Conservation (phyloP, 2,329 filamentous ascomycete genomes). For the Bipolaris cookei region DNA sequence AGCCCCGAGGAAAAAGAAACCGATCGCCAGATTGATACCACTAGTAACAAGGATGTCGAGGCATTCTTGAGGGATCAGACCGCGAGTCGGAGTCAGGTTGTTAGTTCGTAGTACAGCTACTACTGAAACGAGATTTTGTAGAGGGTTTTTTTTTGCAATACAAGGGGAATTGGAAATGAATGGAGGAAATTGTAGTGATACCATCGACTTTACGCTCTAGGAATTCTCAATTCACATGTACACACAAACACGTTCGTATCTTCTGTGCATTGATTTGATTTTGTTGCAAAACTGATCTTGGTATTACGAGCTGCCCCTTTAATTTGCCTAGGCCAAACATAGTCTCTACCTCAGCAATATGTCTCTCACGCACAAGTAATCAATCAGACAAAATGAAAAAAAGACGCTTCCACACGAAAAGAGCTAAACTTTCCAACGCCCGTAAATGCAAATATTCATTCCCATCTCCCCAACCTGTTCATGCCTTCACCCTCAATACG, state of each 20-base stretch:
- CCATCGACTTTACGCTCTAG: background rate
- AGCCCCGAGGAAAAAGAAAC: slow-evolving; percentile 40
- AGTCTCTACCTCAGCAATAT: background rate
- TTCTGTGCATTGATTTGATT: background rate
- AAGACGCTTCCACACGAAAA: background rate
- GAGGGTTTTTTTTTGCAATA: background rate
- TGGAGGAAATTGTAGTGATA: background rate
- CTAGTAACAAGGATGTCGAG: slow-evolving; percentile 39
- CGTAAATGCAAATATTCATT: slow-evolving; percentile 1
- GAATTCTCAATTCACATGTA: background rate
- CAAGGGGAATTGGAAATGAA: background rate
- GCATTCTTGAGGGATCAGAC: slow-evolving; percentile 41
- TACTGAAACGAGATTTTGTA: too few relatives aligned
- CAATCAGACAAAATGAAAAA: background rate
- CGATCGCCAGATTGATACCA: slow-evolving; percentile 40
- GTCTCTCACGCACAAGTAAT: background rate
- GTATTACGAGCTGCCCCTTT: background rate
- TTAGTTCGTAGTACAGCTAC: background rate
- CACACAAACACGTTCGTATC: background rate
- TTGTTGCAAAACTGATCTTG: background rate
- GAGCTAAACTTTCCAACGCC: background rate
- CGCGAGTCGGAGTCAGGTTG: background rate
- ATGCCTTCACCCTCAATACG: slow-evolving; percentile 32
- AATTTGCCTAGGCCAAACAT: background rate
- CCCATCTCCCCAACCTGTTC: background rate